These are phyloP conservation scores for Penicillium hesseltinei DNA, from an alignment of 2,329 filamentous ascomycete genomes.

Conservation along the genomic window DNA sequence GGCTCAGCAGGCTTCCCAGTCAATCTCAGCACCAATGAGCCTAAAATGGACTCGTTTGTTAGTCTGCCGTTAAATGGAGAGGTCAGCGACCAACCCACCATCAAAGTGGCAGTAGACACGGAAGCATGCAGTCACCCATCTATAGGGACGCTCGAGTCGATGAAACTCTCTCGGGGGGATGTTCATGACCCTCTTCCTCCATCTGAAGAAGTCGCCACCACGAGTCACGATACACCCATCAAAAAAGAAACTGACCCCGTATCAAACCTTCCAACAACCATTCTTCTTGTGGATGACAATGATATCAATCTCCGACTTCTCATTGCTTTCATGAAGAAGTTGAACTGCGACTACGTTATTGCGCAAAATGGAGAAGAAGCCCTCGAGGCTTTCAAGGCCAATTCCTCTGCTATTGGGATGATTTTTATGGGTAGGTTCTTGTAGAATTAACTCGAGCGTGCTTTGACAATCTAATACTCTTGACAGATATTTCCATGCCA, in stretches of 20 bases:
- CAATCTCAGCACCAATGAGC: neutral
- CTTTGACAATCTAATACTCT: neutral
- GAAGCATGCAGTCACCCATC: neutral
- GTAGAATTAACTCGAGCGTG: too few species aligned
- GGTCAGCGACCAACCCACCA: neutral
- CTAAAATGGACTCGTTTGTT: neutral
- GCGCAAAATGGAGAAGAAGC: slow-evolving; percentile 38
- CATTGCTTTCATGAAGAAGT: slow-evolving; percentile 30
- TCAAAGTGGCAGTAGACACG: neutral
- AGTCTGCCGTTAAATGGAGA: neutral
- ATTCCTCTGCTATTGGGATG: slow-evolving; percentile 1
- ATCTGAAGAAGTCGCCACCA: neutral
- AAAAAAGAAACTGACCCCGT: too few species aligned
- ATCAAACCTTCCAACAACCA: neutral
- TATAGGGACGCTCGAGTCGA: too few species aligned
- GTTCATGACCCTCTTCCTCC: neutral
- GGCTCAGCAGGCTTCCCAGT: neutral
- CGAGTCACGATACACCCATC: neutral
- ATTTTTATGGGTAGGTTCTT: slow-evolving; percentile 20
- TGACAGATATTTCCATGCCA: slow-evolving; percentile 36
- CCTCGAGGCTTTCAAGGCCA: slow-evolving; percentile 26
- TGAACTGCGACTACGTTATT: slow-evolving; percentile 28
- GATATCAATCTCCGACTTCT: slow-evolving; percentile 34
- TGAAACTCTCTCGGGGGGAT: neutral
- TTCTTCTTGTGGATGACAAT: slow-evolving; percentile 41